Percentiles rank a stretch among this genome's conserved stretches.
These are phyloP conservation scores for Tricholoma flavovirens DNA, from an alignment of 768 basidiomycete genomes.

Conservation along the genomic window DNA sequence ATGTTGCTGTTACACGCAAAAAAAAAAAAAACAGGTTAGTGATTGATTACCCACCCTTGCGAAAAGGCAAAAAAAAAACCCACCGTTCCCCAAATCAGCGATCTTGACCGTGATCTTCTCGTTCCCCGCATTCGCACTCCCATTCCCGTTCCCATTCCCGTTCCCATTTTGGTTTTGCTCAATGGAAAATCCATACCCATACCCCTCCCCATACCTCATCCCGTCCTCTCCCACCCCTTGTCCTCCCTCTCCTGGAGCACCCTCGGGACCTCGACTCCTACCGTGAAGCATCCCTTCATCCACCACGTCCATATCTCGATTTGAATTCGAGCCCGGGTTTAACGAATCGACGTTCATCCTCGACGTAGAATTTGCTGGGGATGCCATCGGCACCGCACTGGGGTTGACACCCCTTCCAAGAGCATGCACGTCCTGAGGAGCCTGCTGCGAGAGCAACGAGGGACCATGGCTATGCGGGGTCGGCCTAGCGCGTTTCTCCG, in stretches of 20 bases:
- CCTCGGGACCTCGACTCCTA: not conserved
- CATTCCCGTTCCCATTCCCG: slow-evolving; percentile 25
- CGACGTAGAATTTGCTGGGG: too few species aligned
- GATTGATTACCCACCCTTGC: too few species aligned
- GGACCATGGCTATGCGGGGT: slow-evolving; percentile 40
- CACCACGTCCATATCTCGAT: not conserved
- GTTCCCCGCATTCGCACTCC: too few species aligned
- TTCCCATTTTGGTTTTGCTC: slow-evolving; percentile 16
- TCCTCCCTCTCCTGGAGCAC: too few species aligned
- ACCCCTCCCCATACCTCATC: not conserved
- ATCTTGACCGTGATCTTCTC: slow-evolving; percentile 97
- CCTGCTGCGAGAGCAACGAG: slow-evolving; percentile 70
- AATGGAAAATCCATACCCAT: not conserved
- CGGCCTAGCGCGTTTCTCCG: slow-evolving; percentile 22
- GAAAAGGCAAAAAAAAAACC: slow-evolving; percentile 20
- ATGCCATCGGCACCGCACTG: not conserved
- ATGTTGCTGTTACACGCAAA: slow-evolving; percentile 49
- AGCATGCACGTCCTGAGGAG: slow-evolving; percentile 28
- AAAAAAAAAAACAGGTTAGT: too few species aligned
- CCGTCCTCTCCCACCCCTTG: not conserved
- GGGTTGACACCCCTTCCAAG: not conserved
- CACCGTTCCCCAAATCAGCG: slow-evolving; percentile 94
- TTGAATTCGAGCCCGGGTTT: not conserved
- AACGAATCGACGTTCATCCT: not conserved
- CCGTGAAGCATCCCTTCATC: not conserved